Percentiles rank a stretch among this genome's conserved stretches.
Evolutionary conservation across 2,329 filamentous ascomycete species (phyloP).

Genomic region (Ophiostoma triangulosporum): DNA sequence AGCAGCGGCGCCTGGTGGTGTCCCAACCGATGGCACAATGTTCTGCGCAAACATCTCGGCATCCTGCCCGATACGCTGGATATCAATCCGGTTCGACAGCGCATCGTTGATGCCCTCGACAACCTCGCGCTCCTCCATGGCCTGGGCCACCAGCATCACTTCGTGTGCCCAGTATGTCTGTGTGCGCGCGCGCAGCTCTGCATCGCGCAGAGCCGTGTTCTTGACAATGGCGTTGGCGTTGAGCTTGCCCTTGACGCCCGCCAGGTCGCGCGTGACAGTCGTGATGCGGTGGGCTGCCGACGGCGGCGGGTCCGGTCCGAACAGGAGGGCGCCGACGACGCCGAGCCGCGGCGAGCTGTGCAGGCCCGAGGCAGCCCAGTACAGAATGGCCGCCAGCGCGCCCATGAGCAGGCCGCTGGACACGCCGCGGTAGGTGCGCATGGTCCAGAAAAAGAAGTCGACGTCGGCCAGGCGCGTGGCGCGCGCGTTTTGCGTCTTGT

Average conservation of each 20-base stretch:
- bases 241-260: slow-evolving; percentile 50
- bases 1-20: not conserved
- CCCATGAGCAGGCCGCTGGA: slow-evolving; percentile 52
- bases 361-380: slow-evolving; percentile 65
- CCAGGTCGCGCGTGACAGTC: slow-evolving; percentile 39
- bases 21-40: slow-evolving; percentile 20
- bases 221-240: slow-evolving; percentile 61
- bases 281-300: slow-evolving; percentile 55
- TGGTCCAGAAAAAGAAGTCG: slow-evolving; percentile 58
- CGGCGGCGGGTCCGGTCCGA: slow-evolving; percentile 44
- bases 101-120: slow-evolving; percentile 57
- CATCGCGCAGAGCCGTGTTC: slow-evolving; percentile 68
- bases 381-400: slow-evolving; percentile 51
- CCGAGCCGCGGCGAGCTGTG: slow-evolving; percentile 6
- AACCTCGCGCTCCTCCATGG: slow-evolving; percentile 69
- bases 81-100: slow-evolving; percentile 49
- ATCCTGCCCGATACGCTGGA: slow-evolving; percentile 45
- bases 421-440: slow-evolving; percentile 49
- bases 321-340: slow-evolving; percentile 7
- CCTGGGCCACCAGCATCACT: slow-evolving; percentile 54
- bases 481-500: slow-evolving; percentile 49
- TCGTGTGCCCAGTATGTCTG: slow-evolving; percentile 74
- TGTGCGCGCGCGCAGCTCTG: slow-evolving; percentile 49
- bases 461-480: slow-evolving; percentile 49
- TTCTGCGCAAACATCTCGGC: slow-evolving; percentile 47